These are phyloP conservation scores for Buxus sempervirens DNA, from an alignment of 164 flowering plant genomes.

Conservation along the genomic window DNA sequence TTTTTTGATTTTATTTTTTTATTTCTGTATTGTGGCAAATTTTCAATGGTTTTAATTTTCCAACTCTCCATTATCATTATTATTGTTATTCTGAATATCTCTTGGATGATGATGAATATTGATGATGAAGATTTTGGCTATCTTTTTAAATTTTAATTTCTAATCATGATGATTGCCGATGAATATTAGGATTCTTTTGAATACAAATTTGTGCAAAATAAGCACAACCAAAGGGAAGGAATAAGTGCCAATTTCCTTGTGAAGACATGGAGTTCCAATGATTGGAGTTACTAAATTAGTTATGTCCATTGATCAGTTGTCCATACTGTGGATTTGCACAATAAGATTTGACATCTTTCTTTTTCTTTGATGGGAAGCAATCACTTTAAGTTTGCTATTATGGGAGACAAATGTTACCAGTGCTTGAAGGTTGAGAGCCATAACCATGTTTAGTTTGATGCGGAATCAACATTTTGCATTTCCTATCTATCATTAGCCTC, in stretches of 20 bases:
- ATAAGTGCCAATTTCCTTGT: not conserved
- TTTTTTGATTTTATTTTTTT: too few species aligned
- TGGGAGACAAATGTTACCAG: not conserved
- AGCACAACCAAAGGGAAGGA: not conserved
- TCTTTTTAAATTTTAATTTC: not conserved
- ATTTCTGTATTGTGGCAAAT: not conserved
- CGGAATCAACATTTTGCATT: not conserved
- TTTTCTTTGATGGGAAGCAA: not conserved
- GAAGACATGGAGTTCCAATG: not conserved
- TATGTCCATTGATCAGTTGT: too few species aligned
- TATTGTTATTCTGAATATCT: too few species aligned
- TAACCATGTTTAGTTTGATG: not conserved
- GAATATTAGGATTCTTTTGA: not conserved
- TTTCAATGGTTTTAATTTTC: not conserved
- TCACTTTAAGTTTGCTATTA: not conserved
- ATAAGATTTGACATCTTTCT: not conserved
- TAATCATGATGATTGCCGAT: not conserved
- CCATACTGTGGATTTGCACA: too few species aligned
- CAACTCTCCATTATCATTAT: too few species aligned
- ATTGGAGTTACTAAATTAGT: not conserved
- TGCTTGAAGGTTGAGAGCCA: not conserved
- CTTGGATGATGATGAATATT: too few species aligned
- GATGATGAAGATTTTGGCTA: too few species aligned
- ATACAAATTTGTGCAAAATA: too few species aligned
- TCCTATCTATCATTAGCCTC: too few species aligned